These are phyloP conservation scores for Cicer arietinum DNA, from an alignment of 306 rosid genomes.

Conservation along the genomic window DNA sequence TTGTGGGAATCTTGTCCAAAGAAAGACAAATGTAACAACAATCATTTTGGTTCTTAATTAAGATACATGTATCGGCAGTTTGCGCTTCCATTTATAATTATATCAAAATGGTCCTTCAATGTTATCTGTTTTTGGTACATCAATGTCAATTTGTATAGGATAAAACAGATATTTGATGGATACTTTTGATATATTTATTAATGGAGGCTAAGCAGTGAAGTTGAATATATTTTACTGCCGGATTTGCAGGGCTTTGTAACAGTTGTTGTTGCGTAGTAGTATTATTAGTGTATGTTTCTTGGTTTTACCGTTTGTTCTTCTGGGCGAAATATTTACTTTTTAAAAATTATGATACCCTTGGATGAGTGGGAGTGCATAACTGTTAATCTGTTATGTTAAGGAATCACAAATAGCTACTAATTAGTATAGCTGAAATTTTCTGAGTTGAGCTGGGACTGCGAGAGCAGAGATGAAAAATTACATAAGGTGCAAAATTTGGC, in stretches of 20 bases:
- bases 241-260: neutral
- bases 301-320: neutral
- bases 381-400: no score
- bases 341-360: no score
- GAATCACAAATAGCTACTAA: no score
- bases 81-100: neutral
- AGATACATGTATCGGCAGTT: neutral
- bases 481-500: neutral
- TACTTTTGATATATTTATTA: no score
- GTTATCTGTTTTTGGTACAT: neutral
- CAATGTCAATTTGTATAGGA: no score
- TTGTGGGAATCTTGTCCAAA: slow-evolving; percentile 19
- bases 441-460: neutral
- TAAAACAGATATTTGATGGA: no score
- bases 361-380: neutral
- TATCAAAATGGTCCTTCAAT: neutral
- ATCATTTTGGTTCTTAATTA: slow-evolving; percentile 5
- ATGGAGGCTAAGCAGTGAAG: neutral
- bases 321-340: neutral
- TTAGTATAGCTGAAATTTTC: no score
- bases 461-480: neutral
- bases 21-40: neutral
- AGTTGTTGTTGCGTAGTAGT: neutral
- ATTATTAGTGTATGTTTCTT: neutral
- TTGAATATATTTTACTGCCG: neutral